Percentiles rank a stretch among this genome's conserved stretches.
phyloP scores from a whole-genome alignment of 768 basidiomycete species.

The Trichaptum fuscoviolaceum region DNA sequence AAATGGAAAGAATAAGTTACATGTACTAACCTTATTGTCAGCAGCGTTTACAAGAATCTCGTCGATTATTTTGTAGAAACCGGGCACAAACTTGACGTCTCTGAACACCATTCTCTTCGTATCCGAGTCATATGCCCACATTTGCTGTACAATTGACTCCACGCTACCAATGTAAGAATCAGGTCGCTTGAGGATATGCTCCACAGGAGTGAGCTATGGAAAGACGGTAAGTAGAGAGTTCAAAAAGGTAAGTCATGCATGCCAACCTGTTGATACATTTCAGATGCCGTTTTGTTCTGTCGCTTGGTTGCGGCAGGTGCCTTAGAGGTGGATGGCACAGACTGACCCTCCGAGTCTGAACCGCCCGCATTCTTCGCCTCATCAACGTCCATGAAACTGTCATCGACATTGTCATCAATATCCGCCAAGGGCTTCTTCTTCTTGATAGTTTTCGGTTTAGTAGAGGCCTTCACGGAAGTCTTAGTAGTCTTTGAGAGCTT shows the following conservation, averaged over 20 bases:
- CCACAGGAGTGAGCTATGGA: slow-evolving; percentile 81
- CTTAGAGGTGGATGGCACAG: slow-evolving; percentile 21
- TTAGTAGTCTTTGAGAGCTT: slow-evolving; percentile 36
- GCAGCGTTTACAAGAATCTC: slow-evolving; percentile 99
- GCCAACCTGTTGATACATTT: slow-evolving; percentile 83
- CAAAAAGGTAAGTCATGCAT: slow-evolving; percentile 2
- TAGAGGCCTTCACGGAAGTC: slow-evolving; percentile 34
- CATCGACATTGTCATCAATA: slow-evolving; percentile 55
- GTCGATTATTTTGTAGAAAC: slow-evolving; percentile 99
- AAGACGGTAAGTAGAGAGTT: slow-evolving; percentile 10
- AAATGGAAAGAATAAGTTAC: not conserved
- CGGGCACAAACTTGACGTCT: slow-evolving; percentile 89
- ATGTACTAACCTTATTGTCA: slow-evolving; percentile 84
- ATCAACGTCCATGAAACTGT: slow-evolving; percentile 39
- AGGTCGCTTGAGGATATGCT: slow-evolving; percentile 89
- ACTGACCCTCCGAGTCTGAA: slow-evolving; percentile 32
- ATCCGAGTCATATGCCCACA: slow-evolving; percentile 93
- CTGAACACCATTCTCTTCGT: slow-evolving; percentile 78
- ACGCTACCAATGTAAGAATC: slow-evolving; percentile 97
- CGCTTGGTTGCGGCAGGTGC: slow-evolving; percentile 24
- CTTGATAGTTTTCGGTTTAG: slow-evolving; percentile 50
- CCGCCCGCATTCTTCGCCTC: slow-evolving; percentile 20
- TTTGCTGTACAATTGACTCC: slow-evolving; percentile 75
- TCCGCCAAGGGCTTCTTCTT: slow-evolving; percentile 61
- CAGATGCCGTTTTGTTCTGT: slow-evolving; percentile 86